These are phyloP conservation scores for Amphicarpaea edgeworthii DNA, from an alignment of 306 rosid species.

Conservation along the genomic window DNA sequence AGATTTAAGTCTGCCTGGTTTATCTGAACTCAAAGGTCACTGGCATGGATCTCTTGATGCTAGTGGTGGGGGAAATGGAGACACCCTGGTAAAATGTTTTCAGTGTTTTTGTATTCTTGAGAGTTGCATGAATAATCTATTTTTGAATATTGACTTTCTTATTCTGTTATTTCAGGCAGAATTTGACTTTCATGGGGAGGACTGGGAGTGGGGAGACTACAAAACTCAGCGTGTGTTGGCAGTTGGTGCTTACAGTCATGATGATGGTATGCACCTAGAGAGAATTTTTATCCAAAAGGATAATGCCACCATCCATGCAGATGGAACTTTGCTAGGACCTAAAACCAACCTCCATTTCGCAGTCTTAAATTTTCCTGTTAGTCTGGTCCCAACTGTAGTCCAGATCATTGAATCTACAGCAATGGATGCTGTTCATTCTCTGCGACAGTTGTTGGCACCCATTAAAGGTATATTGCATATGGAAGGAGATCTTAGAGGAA, in stretches of 20 bases:
- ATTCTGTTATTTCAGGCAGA: constrained; percentile 72
- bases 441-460: constrained; percentile 83
- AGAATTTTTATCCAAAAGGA: constrained; percentile 86
- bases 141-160: constrained; percentile 44
- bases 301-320: constrained; percentile 95
- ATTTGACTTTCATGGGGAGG: constrained; percentile 93
- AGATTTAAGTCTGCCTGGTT: constrained; percentile 85
- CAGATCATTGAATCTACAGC: constrained; percentile 93
- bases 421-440: constrained; percentile 80
- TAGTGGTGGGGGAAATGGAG: constrained; percentile 97
- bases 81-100: constrained; percentile 71
- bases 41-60: constrained; percentile 99
- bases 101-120: constrained; percentile 36
- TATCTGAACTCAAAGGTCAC: constrained; percentile 87
- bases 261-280: constrained; percentile 86
- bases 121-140: constrained; percentile 40
- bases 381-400: constrained; percentile 89
- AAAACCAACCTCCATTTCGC: constrained; percentile 91
- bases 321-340: constrained; percentile 92
- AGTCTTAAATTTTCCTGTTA: constrained; percentile 87
- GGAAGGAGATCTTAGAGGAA: constrained; percentile 98
- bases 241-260: constrained; percentile 87
- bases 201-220: constrained; percentile 99
- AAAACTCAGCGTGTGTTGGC: constrained; percentile 90
- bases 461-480: constrained; percentile 93